phyloP scores from a whole-genome alignment of 2,329 filamentous ascomycete species.

The Plenodomus biglobosus region DNA sequence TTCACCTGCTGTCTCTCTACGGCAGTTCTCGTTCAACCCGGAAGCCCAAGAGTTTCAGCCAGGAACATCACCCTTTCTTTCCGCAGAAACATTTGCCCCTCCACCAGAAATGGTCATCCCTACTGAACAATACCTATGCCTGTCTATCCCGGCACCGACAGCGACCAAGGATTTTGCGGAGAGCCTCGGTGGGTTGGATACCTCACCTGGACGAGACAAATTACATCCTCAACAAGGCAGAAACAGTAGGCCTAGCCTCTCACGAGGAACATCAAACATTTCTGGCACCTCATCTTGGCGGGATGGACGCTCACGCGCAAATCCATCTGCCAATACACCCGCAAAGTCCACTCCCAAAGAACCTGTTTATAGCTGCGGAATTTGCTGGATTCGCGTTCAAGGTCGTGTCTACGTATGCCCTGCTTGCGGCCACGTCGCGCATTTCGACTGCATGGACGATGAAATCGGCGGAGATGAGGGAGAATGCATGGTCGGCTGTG shows the following conservation, averaged over 20 bases:
- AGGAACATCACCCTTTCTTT: conserved; percentile 15
- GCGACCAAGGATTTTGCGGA: conserved; percentile 23
- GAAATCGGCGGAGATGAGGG: conserved; percentile 27
- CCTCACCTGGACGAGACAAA: conserved; percentile 18
- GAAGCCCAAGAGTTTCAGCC: conserved; percentile 41
- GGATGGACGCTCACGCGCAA: conserved; percentile 12
- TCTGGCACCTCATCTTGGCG: conserved; percentile 26
- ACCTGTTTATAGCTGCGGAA: conserved; percentile 38
- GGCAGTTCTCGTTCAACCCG: conserved; percentile 40
- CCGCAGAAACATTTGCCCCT: conserved; percentile 17
- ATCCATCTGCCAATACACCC: conserved; percentile 6
- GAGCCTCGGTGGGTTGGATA: conserved; percentile 16
- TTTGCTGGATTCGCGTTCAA: conserved; percentile 43
- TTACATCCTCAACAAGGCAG: conserved; percentile 17
- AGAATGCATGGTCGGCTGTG: conserved; percentile 37
- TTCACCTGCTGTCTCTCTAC: conserved; percentile 29
- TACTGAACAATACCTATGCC: conserved; percentile 34
- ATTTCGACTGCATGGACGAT: conserved; percentile 40
- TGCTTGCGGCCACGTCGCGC: conserved; percentile 41
- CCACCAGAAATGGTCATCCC: conserved; percentile 19
- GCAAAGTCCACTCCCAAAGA: conserved; percentile 19
- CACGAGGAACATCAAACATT: conserved; percentile 31
- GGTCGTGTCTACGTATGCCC: conserved; percentile 42
- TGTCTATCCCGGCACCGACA: conserved; percentile 31
- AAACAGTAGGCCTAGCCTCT: conserved; percentile 25